Conservation (phyloP, 139 green algal species). For the Asterochloris erici region DNA sequence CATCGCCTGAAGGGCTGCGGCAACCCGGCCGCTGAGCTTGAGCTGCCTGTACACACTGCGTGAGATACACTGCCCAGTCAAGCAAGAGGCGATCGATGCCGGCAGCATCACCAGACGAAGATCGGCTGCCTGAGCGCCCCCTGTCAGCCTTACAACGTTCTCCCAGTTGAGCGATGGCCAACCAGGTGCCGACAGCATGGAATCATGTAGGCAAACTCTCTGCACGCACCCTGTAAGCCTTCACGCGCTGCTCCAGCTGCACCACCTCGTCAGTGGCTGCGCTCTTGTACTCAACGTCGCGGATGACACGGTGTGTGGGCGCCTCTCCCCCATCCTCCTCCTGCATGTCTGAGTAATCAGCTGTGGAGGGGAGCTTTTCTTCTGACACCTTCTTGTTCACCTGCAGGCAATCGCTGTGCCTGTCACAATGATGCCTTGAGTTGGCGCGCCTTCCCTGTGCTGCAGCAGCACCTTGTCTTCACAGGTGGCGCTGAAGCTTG, state of each 20-base stretch:
- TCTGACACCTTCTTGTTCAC: conserved; percentile 18
- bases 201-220: too few relatives aligned
- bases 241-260: conserved; percentile 1
- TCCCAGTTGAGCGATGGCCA: too few relatives aligned
- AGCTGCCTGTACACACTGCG: too few relatives aligned
- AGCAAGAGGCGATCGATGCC: too few relatives aligned
- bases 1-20: too few relatives aligned
- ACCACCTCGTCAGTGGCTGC: conserved; percentile 9
- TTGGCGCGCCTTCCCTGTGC: neutral
- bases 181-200: too few relatives aligned
- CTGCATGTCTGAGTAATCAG: conserved; percentile 15
- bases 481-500: neutral
- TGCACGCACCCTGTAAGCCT: conserved; percentile 18
- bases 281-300: conserved; percentile 23
- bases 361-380: conserved; percentile 10
- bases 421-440: neutral
- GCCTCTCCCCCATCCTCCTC: neutral
- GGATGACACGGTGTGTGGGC: conserved; percentile 11
- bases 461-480: neutral
- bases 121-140: too few relatives aligned
- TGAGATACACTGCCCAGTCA: too few relatives aligned
- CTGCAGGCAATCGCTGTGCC: neutral
- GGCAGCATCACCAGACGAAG: too few relatives aligned
- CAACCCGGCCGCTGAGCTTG: too few relatives aligned
- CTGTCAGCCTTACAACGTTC: too few relatives aligned